These are phyloP conservation scores for Paramecium bursaria DNA, from an alignment of 73 alveolate genomes.

Conservation along the genomic window DNA sequence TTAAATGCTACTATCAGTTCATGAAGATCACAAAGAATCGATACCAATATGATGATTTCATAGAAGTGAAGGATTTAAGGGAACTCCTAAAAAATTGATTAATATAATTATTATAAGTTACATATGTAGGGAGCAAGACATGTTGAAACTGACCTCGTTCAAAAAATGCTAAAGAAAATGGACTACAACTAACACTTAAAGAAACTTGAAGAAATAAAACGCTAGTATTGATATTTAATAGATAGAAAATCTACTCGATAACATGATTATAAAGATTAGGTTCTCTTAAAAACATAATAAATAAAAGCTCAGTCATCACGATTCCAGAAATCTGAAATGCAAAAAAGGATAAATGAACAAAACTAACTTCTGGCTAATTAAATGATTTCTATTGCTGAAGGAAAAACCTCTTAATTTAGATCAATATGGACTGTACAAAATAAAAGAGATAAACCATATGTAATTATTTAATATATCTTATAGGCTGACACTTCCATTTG, in stretches of 20 bases:
- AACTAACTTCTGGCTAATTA: conserved; percentile 8
- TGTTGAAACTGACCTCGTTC: conserved; percentile 41
- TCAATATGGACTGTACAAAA: conserved; percentile 46
- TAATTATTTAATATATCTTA: background rate
- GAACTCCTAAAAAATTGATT: too few relatives aligned
- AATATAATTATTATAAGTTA: too few relatives aligned
- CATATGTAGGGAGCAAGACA: conserved; percentile 49
- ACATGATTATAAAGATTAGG: conserved; percentile 37
- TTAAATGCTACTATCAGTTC: too few relatives aligned
- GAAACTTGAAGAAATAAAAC: conserved; percentile 24
- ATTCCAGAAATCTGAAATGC: conserved; percentile 29
- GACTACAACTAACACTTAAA: conserved; percentile 27
- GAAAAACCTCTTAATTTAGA: conserved; percentile 49
- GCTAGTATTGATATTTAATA: background rate
- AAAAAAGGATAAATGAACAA: conserved; percentile 48
- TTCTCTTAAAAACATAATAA: conserved; percentile 10
- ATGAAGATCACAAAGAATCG: too few relatives aligned
- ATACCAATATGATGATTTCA: too few relatives aligned
- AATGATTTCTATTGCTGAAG: conserved; percentile 33
- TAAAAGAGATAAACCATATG: conserved; percentile 26
- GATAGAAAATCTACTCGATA: conserved; percentile 14
- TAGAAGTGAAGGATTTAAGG: too few relatives aligned
- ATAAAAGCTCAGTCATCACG: conserved; percentile 18
- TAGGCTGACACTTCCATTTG: conserved; percentile 49
- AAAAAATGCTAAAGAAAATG: conserved; percentile 15